Base-by-base conservation (phyloP, 495 filamentous ascomycete genomes). In the Daldinia bambusicola region DNA sequence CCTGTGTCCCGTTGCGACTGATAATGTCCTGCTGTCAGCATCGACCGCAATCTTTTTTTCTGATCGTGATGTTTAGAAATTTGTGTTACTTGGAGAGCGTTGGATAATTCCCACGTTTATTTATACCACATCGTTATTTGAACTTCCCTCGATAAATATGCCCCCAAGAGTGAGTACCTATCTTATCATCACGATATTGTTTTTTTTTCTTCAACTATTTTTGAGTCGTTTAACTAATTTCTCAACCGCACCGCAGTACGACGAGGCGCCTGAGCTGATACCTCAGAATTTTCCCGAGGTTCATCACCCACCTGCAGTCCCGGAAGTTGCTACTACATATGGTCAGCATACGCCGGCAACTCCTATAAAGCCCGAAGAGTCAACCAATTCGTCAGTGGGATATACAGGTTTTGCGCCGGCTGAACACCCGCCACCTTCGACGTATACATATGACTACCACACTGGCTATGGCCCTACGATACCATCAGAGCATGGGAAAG, bases 191-290 rank as follows among this genome's bases (percentile, higher is more conserved):
- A 6, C 13, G 0, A 31, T 36, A 32, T 14, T 26, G 3, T 26
- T 26, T 1, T 26, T 26, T 26, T 26, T 26, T 26, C 26, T 16
- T 6, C 12, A 40, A 58, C 32, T 37, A 26, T 20, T 32, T 16
- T 43, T 31, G 43, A 22, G 16, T 22, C 37, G 30, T 22, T 8
- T n/a, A 37, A 38, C 26, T 58, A 31, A 50, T 26, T 58, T 61
- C 20, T 51, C 55, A 69, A 61, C 43, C n/a, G 50, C 32, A 30
- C n/a, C 30, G 12, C 32, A 78, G 78, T 78, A 79, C 70, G 74
- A 81, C 16, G 70, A 79, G n/a, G 81, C 79, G 34, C 76, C 79
- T 26, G 81, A 83, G 68, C 32, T 80, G n/a, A 76, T 76, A 37
- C 73, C 68, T 64, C 74, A 80, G 32, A 74, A 76, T 71, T 77